phyloP scores from a whole-genome alignment of 164 flowering plant species.

The Nymphaea thermarum region DNA sequence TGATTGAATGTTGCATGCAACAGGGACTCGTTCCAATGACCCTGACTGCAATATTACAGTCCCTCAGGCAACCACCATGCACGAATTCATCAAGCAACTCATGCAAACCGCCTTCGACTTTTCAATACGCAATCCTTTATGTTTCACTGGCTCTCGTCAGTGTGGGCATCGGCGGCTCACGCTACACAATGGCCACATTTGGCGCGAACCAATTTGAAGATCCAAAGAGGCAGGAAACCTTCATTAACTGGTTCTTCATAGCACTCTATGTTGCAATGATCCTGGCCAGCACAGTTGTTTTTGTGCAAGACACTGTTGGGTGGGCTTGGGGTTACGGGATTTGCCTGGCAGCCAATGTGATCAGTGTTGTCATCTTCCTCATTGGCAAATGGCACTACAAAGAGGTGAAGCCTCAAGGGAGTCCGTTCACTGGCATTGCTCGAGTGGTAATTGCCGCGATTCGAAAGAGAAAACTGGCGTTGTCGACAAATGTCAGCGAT shows the following conservation, averaged over 20 bases:
- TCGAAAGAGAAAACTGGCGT: conserved; percentile 16
- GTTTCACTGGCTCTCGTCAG: conserved; percentile 10
- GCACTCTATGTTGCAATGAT: conserved; percentile 9
- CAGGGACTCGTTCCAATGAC: conserved; percentile 29
- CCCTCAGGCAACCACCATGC: conserved; percentile 33
- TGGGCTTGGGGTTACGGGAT: conserved; percentile 7
- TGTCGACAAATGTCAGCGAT: conserved; percentile 4
- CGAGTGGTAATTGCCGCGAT: too few species aligned
- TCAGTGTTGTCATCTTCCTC: conserved; percentile 3
- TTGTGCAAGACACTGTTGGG: too few species aligned
- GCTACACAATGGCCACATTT: conserved; percentile 26
- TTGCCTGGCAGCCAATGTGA: conserved; percentile 8
- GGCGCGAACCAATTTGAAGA: conserved; percentile 38
- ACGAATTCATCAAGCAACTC: neutral
- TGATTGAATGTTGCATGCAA: too few species aligned
- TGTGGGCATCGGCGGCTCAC: conserved; percentile 29
- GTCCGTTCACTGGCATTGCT: too few species aligned
- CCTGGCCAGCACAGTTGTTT: conserved; percentile 12
- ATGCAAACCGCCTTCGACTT: conserved; percentile 5
- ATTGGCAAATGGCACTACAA: too few species aligned
- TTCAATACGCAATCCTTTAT: conserved; percentile 22
- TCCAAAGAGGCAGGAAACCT: conserved; percentile 16
- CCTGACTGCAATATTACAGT: conserved; percentile 21
- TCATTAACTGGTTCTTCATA: conserved; percentile 50
- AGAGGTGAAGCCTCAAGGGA: too few species aligned